These are phyloP conservation scores for Globisporangium lucens DNA, from an alignment of 352 stramenopile species.

Conservation along the genomic window DNA sequence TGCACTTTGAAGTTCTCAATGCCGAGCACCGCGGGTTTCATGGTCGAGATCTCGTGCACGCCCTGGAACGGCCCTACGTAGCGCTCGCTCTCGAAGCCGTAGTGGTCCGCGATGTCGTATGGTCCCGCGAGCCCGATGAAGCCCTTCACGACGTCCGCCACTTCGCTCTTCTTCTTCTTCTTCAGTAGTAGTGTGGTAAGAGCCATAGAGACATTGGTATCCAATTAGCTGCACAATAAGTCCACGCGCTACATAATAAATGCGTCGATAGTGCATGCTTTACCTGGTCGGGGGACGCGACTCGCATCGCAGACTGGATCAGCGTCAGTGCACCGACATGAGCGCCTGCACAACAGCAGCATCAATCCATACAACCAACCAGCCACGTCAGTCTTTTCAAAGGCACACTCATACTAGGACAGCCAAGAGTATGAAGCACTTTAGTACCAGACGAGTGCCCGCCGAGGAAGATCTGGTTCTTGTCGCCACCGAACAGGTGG, in stretches of 20 bases:
- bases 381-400: not conserved
- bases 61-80: constrained; percentile 49
- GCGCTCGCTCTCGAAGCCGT: constrained; percentile 62
- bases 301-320: constrained; percentile 45
- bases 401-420: not conserved
- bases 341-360: constrained; percentile 18
- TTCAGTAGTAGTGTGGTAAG: not conserved
- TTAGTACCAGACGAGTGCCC: constrained; percentile 58
- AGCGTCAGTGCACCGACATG: constrained; percentile 58
- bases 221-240: not conserved
- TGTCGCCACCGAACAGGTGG: constrained; percentile 46
- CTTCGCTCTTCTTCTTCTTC: constrained; percentile 25
- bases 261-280: not conserved
- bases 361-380: not conserved
- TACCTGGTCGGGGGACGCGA: constrained; percentile 3
- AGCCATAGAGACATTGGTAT: not conserved
- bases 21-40: constrained; percentile 76
- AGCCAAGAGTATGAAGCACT: not conserved
- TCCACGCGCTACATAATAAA: not conserved
- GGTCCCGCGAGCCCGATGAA: constrained; percentile 67
- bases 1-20: constrained; percentile 46
- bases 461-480: constrained; percentile 43
- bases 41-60: constrained; percentile 70
- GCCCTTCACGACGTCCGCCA: constrained; percentile 33
- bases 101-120: constrained; percentile 79